phyloP scores from a whole-genome alignment of 2,329 filamentous ascomycete genomes.

The Penicillium sp. region DNA sequence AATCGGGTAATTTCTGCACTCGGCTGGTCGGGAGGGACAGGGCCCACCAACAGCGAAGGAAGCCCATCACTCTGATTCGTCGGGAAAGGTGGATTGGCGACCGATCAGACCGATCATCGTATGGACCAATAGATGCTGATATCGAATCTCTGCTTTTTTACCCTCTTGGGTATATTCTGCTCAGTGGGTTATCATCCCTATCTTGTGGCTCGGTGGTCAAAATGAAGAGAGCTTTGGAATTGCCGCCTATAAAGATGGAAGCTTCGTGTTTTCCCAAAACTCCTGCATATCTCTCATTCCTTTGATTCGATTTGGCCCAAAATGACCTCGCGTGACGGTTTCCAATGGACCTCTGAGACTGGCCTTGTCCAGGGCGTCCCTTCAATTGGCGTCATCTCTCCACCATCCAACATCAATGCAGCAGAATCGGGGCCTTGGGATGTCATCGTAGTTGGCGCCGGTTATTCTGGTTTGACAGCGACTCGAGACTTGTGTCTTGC shows the following conservation, averaged over 20 bases:
- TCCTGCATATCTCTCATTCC: background rate
- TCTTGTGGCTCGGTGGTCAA: background rate
- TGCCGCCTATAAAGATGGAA: background rate
- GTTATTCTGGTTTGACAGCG: slow-evolving; percentile 35
- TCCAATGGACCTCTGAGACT: slow-evolving; percentile 24
- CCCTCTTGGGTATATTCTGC: slow-evolving; percentile 2
- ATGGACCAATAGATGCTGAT: background rate
- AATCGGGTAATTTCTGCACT: background rate
- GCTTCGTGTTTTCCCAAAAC: background rate
- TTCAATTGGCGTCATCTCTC: slow-evolving; percentile 24
- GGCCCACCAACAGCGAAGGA: background rate
- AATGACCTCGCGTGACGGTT: slow-evolving; percentile 28
- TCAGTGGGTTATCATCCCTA: background rate
- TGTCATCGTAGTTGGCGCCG: slow-evolving; percentile 35
- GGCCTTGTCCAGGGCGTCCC: slow-evolving; percentile 24
- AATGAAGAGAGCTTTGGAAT: background rate
- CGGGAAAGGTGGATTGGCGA: background rate
- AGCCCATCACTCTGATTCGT: background rate
- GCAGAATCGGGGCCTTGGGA: slow-evolving; percentile 12
- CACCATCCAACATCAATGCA: slow-evolving; percentile 16
- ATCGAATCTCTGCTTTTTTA: slow-evolving; percentile 7
- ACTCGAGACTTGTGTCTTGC: slow-evolving; percentile 29
- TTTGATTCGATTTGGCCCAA: background rate
- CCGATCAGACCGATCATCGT: background rate
- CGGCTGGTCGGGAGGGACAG: background rate